Evolutionary conservation across 352 stramenopile species (phyloP).

Genomic region (Pythium monospermum): DNA sequence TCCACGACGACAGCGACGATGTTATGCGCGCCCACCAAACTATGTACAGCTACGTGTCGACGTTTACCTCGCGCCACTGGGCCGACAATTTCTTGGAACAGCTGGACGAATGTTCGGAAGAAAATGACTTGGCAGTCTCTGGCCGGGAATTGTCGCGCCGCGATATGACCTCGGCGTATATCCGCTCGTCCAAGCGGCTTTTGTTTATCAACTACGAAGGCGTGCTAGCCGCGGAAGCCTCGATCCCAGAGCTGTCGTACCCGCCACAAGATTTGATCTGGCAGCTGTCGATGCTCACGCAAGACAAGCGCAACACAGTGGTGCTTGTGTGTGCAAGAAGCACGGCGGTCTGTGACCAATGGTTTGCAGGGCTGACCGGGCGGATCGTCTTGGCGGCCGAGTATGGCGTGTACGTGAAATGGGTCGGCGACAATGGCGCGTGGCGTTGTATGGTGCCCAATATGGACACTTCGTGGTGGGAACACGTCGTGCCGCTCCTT

Average conservation of each 20-base stretch:
- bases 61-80: conserved; percentile 72
- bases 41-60: conserved; percentile 82
- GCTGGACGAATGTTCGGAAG: conserved; percentile 69
- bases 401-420: conserved; percentile 81
- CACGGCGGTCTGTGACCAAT: conserved; percentile 70
- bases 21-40: conserved; percentile 69
- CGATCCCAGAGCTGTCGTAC: conserved; percentile 83
- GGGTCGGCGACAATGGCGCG: conserved; percentile 46
- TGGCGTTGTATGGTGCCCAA: conserved; percentile 82
- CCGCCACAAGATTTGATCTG: conserved; percentile 78
- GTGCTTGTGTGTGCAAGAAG: conserved; percentile 69
- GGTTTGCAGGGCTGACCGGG: conserved; percentile 61
- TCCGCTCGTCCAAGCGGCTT: conserved; percentile 53
- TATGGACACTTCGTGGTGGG: conserved; percentile 77
- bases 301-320: conserved; percentile 69
- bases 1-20: conserved; percentile 64
- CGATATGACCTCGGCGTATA: conserved; percentile 86
- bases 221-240: conserved; percentile 74
- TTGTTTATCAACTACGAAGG: conserved; percentile 91
- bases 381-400: conserved; percentile 69
- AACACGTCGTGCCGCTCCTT: conserved; percentile 68
- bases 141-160: conserved; percentile 70
- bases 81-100: conserved; percentile 78
- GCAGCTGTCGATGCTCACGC: conserved; percentile 79
- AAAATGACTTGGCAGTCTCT: conserved; percentile 60